These are phyloP conservation scores for Lepiota brunneoincarnata DNA, from an alignment of 768 basidiomycete genomes.

Conservation along the genomic window DNA sequence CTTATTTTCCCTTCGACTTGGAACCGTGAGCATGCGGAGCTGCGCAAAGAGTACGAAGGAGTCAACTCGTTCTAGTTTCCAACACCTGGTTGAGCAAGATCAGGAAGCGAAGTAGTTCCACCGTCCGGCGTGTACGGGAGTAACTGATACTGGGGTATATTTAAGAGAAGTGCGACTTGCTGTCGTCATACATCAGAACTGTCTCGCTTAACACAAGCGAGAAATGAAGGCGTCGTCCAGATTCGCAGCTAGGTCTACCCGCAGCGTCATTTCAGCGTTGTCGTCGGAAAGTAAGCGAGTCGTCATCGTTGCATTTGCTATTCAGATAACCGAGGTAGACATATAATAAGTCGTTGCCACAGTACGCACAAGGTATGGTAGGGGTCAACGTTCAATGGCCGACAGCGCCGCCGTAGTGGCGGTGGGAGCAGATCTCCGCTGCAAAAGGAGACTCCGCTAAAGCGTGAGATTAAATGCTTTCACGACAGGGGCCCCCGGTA, in stretches of 20 bases:
- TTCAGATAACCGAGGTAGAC: conserved; percentile 8
- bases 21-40: not conserved
- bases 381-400: not conserved
- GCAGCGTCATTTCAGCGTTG: conserved; percentile 4
- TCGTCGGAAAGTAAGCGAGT: conserved; percentile 6
- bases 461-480: too few relatives aligned
- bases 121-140: conserved; percentile 7
- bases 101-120: not conserved
- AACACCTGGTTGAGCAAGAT: not conserved
- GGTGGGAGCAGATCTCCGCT: too few relatives aligned
- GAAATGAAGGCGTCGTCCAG: conserved; percentile 2
- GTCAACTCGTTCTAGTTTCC: not conserved
- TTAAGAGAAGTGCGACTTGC: not conserved
- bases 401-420: not conserved
- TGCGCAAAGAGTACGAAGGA: not conserved
- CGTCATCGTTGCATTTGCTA: conserved; percentile 6
- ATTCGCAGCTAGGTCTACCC: not conserved
- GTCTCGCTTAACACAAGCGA: conserved; percentile 12
- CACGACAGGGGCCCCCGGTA: too few relatives aligned
- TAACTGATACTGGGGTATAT: not conserved
- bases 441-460: too few relatives aligned
- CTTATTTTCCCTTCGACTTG: not conserved
- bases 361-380: not conserved
- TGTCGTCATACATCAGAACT: conserved; percentile 3
- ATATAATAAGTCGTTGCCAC: not conserved